These are phyloP conservation scores for Neocatenulostroma microsporum DNA, from an alignment of 2,329 filamentous ascomycete species.

Conservation along the genomic window DNA sequence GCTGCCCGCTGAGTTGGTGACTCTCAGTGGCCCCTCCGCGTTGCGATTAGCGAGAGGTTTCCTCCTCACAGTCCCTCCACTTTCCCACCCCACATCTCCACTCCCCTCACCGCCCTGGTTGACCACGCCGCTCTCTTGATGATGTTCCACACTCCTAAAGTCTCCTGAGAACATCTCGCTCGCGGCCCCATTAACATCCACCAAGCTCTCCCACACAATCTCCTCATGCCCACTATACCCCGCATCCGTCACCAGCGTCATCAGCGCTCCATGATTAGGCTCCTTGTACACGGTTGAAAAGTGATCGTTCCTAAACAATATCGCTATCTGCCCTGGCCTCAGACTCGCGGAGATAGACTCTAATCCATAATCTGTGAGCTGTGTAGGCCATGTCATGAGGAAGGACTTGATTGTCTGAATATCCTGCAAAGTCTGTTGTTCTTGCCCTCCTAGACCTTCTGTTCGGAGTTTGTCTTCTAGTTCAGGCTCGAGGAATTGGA, in stretches of 20 bases:
- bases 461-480: slow-evolving; percentile 68
- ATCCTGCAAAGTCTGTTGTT: slow-evolving; percentile 75
- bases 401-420: slow-evolving; percentile 79
- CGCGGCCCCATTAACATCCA: slow-evolving; percentile 75
- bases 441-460: slow-evolving; percentile 58
- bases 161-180: slow-evolving; percentile 85
- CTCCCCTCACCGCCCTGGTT: too few species aligned
- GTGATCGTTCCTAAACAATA: slow-evolving; percentile 94
- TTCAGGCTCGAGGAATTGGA: slow-evolving; percentile 83
- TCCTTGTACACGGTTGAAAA: slow-evolving; percentile 93
- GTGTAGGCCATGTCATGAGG: slow-evolving; percentile 70
- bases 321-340: slow-evolving; percentile 70
- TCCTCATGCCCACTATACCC: slow-evolving; percentile 84
- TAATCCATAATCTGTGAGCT: slow-evolving; percentile 75
- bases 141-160: slow-evolving; percentile 72
- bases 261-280: slow-evolving; percentile 63
- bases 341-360: slow-evolving; percentile 64
- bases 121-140: too few species aligned
- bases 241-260: slow-evolving; percentile 84
- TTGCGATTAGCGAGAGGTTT: too few species aligned
- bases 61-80: slow-evolving; percentile 50
- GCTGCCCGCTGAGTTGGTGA: neutral
- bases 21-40: too few species aligned
- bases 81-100: slow-evolving; percentile 30
- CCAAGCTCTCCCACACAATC: slow-evolving; percentile 90